Conservation (phyloP, 2,329 filamentous ascomycete genomes). For the Trichoderma lentiforme region DNA sequence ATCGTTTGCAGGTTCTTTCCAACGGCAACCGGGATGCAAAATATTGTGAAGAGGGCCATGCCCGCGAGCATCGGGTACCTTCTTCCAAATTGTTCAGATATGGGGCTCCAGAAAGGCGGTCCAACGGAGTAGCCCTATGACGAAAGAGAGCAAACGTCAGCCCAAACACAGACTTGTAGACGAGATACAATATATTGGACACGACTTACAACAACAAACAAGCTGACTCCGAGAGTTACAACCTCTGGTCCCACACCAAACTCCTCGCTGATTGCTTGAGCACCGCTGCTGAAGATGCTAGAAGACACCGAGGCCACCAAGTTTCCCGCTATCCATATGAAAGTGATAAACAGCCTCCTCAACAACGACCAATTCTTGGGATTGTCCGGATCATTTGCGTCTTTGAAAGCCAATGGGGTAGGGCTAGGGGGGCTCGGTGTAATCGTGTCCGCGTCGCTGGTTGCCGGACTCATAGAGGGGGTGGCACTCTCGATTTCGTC, state of each 20-base stretch:
- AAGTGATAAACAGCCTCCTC: slow-evolving; percentile 2
- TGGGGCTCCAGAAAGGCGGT: slow-evolving; percentile 54
- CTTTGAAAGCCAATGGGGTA: neutral
- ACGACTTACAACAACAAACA: slow-evolving; percentile 12
- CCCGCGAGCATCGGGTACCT: slow-evolving; percentile 19
- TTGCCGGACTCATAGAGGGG: neutral
- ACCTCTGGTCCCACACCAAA: slow-evolving; percentile 5
- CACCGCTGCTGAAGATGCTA: slow-evolving; percentile 16
- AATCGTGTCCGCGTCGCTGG: neutral
- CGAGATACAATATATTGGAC: neutral
- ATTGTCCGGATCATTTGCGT: neutral
- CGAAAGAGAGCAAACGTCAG: neutral
- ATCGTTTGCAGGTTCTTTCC: slow-evolving; percentile 12
- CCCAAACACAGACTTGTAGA: neutral
- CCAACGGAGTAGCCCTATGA: slow-evolving; percentile 37
- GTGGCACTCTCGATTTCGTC: slow-evolving; percentile 2
- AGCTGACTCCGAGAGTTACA: slow-evolving; percentile 12
- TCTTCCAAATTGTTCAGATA: slow-evolving; percentile 64
- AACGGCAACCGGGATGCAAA: slow-evolving; percentile 13
- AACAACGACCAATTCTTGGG: slow-evolving; percentile 9
- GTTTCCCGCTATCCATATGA: slow-evolving; percentile 13
- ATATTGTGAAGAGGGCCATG: slow-evolving; percentile 11
- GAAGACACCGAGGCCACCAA: slow-evolving; percentile 3
- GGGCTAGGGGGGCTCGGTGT: neutral
- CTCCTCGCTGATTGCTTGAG: slow-evolving; percentile 15